Conservation (phyloP, 257 asterid genomes). For the Solanum virginianum region DNA sequence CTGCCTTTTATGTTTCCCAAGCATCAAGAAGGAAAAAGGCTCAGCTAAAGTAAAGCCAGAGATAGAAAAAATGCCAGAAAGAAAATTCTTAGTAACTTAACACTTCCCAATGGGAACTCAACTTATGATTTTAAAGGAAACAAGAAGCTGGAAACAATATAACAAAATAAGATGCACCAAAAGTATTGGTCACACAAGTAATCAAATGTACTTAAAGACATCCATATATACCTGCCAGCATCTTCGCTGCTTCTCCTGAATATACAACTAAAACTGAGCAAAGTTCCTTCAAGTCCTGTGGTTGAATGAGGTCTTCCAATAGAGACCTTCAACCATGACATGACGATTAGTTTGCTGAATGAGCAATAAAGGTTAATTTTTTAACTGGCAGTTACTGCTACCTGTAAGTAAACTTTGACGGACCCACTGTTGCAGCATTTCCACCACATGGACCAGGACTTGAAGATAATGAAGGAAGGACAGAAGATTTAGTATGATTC, state of each 20-base stretch:
- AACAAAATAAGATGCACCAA: not conserved
- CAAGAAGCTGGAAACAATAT: not conserved
- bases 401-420: slow-evolving; percentile 89
- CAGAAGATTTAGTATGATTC: slow-evolving; percentile 44
- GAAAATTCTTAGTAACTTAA: not conserved
- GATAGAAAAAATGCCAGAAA: not conserved
- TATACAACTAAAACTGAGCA: slow-evolving; percentile 90
- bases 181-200: not conserved
- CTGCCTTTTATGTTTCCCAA: not conserved
- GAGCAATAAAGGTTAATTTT: not conserved
- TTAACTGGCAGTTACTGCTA: slow-evolving; percentile 13
- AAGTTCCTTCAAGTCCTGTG: slow-evolving; percentile 88
- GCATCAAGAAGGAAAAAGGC: not conserved
- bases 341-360: slow-evolving; percentile 26
- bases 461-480: slow-evolving; percentile 39
- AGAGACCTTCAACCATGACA: slow-evolving; percentile 56
- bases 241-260: slow-evolving; percentile 78
- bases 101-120: not conserved
- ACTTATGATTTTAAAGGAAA: not conserved
- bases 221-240: slow-evolving; percentile 62
- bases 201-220: not conserved
- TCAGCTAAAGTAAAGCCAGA: not conserved
- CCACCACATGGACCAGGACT: slow-evolving; percentile 42
- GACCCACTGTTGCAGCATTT: slow-evolving; percentile 47
- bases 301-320: slow-evolving; percentile 88